Conservation (phyloP, 371 early-diverging fungal genomes). For the Apophysomyces variabilis region DNA sequence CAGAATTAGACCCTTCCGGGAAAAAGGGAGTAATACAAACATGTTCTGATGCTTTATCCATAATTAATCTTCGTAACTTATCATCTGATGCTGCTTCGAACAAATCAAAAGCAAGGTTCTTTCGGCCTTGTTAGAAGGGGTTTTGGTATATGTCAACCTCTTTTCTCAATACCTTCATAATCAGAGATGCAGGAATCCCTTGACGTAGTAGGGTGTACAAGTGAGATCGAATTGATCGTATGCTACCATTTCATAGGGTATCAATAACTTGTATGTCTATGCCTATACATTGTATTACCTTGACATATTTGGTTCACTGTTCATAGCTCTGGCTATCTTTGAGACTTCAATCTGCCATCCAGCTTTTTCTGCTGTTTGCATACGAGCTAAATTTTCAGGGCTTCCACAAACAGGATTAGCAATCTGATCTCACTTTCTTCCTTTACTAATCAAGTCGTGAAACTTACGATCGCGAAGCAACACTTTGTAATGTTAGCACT, state of each 20-base stretch:
- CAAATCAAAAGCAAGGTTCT: slow-evolving; percentile 76
- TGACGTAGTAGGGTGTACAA: slow-evolving; percentile 91
- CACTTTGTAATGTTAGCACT: slow-evolving; percentile 88
- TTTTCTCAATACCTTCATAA: slow-evolving; percentile 71
- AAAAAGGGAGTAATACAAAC: slow-evolving; percentile 47
- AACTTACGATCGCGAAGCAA: slow-evolving; percentile 73
- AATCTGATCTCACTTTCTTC: not conserved
- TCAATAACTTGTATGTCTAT: not conserved
- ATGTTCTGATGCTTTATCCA: slow-evolving; percentile 80
- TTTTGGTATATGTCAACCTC: not conserved
- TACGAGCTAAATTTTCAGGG: slow-evolving; percentile 38
- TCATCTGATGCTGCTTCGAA: slow-evolving; percentile 65
- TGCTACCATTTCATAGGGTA: slow-evolving; percentile 27
- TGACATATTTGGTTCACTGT: slow-evolving; percentile 55
- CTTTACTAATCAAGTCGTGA: too few species aligned
- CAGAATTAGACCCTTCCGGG: not conserved
- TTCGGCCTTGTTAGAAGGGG: not conserved
- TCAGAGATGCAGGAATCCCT: slow-evolving; percentile 86
- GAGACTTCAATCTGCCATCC: slow-evolving; percentile 92
- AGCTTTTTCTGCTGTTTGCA: slow-evolving; percentile 65
- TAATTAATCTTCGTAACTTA: slow-evolving; percentile 66
- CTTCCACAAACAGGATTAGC: slow-evolving; percentile 52
- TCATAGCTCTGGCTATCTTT: slow-evolving; percentile 69
- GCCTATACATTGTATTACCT: slow-evolving; percentile 53
- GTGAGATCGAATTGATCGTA: slow-evolving; percentile 75